Evolutionary conservation across 768 basidiomycete genomes (phyloP).

Genomic region (Amanita thiersii): DNA sequence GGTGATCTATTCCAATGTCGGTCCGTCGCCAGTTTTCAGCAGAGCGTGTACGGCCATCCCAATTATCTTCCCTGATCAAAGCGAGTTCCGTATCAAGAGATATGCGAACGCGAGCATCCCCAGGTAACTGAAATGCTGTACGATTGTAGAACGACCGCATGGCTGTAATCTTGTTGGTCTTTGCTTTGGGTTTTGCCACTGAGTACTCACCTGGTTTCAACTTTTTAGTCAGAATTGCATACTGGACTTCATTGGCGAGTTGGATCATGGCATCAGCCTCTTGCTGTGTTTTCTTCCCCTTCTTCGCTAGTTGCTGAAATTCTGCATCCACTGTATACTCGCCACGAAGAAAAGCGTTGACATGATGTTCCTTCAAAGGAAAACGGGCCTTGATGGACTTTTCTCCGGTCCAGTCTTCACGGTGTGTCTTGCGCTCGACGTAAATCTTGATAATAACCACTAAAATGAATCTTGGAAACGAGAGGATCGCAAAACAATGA

Average conservation of each 20-base stretch:
- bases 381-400: constrained; percentile 98
- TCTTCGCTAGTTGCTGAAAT: constrained; percentile 77
- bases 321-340: constrained; percentile 92
- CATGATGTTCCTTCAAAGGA: constrained; percentile 86
- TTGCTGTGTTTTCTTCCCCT: constrained; percentile 86
- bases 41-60: constrained; percentile 76
- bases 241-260: constrained; percentile 95
- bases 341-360: constrained; percentile 86
- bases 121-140: constrained; percentile 97
- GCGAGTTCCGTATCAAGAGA: constrained; percentile 96
- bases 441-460: no score
- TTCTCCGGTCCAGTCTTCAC: constrained; percentile 99
- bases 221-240: constrained; percentile 74
- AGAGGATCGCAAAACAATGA: not conserved
- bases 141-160: constrained; percentile 98
- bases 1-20: constrained; percentile 89
- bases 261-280: constrained; percentile 95
- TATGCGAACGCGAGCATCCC: constrained; percentile 97
- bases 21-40: constrained; percentile 90
- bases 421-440: constrained; percentile 85
- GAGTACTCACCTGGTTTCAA: constrained; percentile 65
- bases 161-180: constrained; percentile 35
- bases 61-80: constrained; percentile 93
- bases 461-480: constrained; percentile 16
- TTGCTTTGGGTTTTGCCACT: not conserved